Conservation (phyloP, 2,329 filamentous ascomycete genomes). For the Calycina marina region DNA sequence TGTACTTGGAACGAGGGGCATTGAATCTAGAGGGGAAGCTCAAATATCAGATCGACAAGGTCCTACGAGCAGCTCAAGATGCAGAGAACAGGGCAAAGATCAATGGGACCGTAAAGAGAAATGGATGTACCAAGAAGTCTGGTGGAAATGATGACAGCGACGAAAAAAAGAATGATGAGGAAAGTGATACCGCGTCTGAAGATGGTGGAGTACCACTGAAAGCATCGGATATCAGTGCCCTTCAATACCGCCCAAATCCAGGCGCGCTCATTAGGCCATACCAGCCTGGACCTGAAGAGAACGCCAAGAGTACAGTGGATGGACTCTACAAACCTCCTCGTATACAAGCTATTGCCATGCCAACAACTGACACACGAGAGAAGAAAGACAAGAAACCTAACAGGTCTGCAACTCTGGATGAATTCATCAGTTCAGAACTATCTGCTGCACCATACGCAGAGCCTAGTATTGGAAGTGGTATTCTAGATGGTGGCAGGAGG, state of each 20-base stretch:
- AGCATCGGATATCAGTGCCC: conserved; percentile 34
- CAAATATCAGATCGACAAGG: conserved; percentile 92
- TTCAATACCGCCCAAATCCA: conserved; percentile 48
- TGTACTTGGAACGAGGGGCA: conserved; percentile 87
- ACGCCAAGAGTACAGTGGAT: conserved; percentile 30
- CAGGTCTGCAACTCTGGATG: conserved; percentile 77
- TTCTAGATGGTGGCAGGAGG: conserved; percentile 62
- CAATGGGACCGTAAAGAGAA: conserved; percentile 4
- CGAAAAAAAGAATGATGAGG: conserved; percentile 20
- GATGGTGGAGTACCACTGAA: conserved; percentile 14
- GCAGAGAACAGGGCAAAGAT: conserved; percentile 24
- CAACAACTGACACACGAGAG: conserved; percentile 35
- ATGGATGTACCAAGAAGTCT: conserved; percentile 1
- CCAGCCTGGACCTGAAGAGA: conserved; percentile 9
- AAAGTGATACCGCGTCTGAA: conserved; percentile 17
- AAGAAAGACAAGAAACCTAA: conserved; percentile 45
- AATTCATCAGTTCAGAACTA: conserved; percentile 78
- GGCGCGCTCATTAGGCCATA: conserved; percentile 25
- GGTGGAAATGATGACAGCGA: conserved; percentile 9
- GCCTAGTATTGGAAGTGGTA: conserved; percentile 85
- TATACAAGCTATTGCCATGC: conserved; percentile 77
- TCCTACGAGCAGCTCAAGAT: conserved; percentile 66
- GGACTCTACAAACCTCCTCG: conserved; percentile 82
- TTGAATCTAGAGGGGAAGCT: conserved; percentile 78
- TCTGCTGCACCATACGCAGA: conserved; percentile 68